Percentiles rank a stretch among this genome's conserved stretches.
These are phyloP conservation scores for Tephrocybe rancida DNA, from an alignment of 768 basidiomycete genomes.

Conservation along the genomic window DNA sequence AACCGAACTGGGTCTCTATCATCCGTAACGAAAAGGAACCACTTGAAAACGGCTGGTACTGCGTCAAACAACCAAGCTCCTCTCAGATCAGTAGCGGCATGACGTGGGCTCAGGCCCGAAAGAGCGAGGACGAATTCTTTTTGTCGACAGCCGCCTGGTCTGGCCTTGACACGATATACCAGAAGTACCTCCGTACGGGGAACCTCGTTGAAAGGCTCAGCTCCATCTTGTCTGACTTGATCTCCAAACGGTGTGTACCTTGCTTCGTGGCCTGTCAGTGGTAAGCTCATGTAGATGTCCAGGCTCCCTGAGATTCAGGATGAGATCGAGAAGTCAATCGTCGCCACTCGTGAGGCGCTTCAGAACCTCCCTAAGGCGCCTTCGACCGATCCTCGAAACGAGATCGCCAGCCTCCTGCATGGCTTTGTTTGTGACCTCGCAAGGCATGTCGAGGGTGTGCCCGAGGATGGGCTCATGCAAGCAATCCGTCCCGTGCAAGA, in stretches of 20 bases:
- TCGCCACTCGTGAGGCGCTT: constrained; percentile 34
- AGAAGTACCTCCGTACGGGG: constrained; percentile 55
- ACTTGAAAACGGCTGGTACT: constrained; percentile 61
- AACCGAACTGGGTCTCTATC: constrained; percentile 55
- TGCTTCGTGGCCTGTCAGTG: neutral
- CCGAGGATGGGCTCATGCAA: constrained; percentile 58
- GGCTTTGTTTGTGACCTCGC: constrained; percentile 48
- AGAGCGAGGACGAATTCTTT: constrained; percentile 61
- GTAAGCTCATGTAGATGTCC: neutral
- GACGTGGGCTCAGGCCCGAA: constrained; percentile 63
- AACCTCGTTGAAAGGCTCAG: constrained; percentile 63
- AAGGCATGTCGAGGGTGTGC: constrained; percentile 52
- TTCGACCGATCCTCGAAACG: constrained; percentile 56
- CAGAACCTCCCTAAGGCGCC: constrained; percentile 49
- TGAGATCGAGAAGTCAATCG: constrained; percentile 52
- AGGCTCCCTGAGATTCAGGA: constrained; percentile 68
- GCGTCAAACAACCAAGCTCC: constrained; percentile 57
- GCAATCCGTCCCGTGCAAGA: constrained; percentile 50
- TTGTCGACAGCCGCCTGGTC: constrained; percentile 52
- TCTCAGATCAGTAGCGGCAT: constrained; percentile 50
- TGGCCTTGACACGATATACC: constrained; percentile 49
- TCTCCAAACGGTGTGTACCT: constrained; percentile 53
- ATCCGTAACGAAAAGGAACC: constrained; percentile 56
- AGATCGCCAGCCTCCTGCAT: constrained; percentile 51
- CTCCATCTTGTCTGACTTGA: constrained; percentile 60